Evolutionary conservation across 768 basidiomycete genomes (phyloP), one percentile per base, ranked within the genome.

Genomic region (Macrolepiota albuminosa): DNA sequence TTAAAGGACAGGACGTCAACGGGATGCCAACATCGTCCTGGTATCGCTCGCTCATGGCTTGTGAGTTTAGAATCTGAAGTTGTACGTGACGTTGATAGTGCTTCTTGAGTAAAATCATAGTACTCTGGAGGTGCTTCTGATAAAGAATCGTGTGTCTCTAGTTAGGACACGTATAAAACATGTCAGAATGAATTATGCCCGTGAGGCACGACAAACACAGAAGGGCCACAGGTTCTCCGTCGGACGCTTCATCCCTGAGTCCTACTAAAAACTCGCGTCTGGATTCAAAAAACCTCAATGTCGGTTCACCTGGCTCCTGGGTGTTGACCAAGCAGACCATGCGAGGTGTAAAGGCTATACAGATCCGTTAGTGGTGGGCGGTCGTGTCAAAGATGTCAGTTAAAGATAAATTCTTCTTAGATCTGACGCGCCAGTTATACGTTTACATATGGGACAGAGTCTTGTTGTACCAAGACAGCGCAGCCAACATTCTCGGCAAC

Each of bases 401-500:
- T 67, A 91, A 64, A 93, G 72, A 74, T 91, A 93, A 56, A 93
- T 78, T 63, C 88, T 78, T 55, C 91, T 81, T 66, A 93, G 71
- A 63, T 92, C 90, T n/a, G 78, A 75, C 8, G 89, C 89, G 2
- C 79, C 78, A 31, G 91, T 93, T 57, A 93, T 93, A 53, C 91
- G 83, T 72, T 93, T 91, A 77, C 91, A 93, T 64, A 93, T 92
- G 0, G 91, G 91, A 69, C 91, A 93, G 16, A 93, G 78, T 67
- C 86, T 90, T 7, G 89, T 92, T 11, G 89, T 84, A 24, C 88
- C 88, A 46, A 93, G 77, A 70, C 91, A 92, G n/a, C 85, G 84
- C 37, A 93, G 72, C 91, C 91, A 93, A 70, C 91, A 93, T 66
- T 84, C 84, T 47, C 84, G 78, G 68, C 91, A 93, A 64, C 88